Evolutionary conservation across 805 yeast species (phyloP).

Genomic region (Saturnispora ahearnii): DNA sequence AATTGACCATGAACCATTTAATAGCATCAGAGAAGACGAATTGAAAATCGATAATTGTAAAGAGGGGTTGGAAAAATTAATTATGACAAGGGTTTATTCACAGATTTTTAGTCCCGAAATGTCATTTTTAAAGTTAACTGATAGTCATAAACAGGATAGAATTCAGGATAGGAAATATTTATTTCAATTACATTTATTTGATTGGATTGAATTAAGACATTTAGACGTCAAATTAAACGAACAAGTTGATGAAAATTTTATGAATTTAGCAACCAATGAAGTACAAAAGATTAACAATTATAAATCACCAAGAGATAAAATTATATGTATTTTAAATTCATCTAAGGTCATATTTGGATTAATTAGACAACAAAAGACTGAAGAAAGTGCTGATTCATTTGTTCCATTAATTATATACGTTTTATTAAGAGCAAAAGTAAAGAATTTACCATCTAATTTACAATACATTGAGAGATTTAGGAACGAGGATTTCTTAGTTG

Average conservation of each 20-base stretch:
- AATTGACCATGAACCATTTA: constrained; percentile 61
- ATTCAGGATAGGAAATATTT: constrained; percentile 57
- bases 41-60: constrained; percentile 59
- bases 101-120: constrained; percentile 69
- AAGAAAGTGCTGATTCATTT: constrained; percentile 86
- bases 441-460: constrained; percentile 63
- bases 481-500: constrained; percentile 61
- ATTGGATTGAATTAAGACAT: constrained; percentile 65
- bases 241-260: constrained; percentile 42
- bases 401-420: constrained; percentile 83
- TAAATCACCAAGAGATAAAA: constrained; percentile 90
- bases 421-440: constrained; percentile 58
- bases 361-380: constrained; percentile 45
- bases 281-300: constrained; percentile 69
- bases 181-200: constrained; percentile 20
- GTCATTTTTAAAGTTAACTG: constrained; percentile 35
- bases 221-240: constrained; percentile 60
- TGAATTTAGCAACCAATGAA: constrained; percentile 62
- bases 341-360: constrained; percentile 90
- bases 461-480: constrained; percentile 81
- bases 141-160: constrained; percentile 55
- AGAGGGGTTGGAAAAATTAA: constrained; percentile 87
- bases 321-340: constrained; percentile 81
- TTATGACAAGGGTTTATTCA: constrained; percentile 78
- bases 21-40: constrained; percentile 42